Evolutionary conservation across 2,329 filamentous ascomycete species (phyloP), one percentile per base, ranked within the genome.

Genomic region (Lojkania enalia): DNA sequence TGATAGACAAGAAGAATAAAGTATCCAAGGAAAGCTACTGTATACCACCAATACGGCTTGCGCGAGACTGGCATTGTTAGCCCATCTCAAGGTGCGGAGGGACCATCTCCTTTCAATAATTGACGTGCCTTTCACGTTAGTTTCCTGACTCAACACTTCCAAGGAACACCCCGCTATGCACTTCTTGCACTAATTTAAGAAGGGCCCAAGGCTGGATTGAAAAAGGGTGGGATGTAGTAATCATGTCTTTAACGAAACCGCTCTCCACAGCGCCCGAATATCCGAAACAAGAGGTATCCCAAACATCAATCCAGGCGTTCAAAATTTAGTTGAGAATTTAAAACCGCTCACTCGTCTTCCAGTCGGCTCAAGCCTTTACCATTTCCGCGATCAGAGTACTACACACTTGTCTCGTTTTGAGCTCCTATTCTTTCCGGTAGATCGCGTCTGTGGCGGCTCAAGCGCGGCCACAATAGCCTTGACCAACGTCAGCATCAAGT

Each of bases 401-500:
- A n/a, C n/a, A n/a, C n/a, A n/a, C n/a, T n/a, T 31, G n/a, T 38
- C 37, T 43, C 15, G 35, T 30, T 36, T 54, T n/a, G n/a, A n/a
- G n/a, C 54, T 63, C 21, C 33, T 36, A 20, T 63, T 70, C 49
- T 57, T 58, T 15, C 55, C 55, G 39, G 89, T 90, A 80, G 92
- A 94, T 44, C 59, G 55, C 42, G 85, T 84, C 48, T 84, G 80
- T 16, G 88, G 88, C 32, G 92, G 92, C 74, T 97, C 92, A 54
- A 97, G 79, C 31, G 92, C 92, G 53, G 92, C 92, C 55, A 97
- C 92, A 63, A 97, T 97, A 20, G 92, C 92, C 91, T 96, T 53
- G 3, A 29, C 16, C 35, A 20, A 38, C 7, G 20, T 57, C 44
- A 62, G 46, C 37, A 30, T n/a, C 40, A 14, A n/a, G n/a, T 27